Evolutionary conservation across 306 rosid species (phyloP), one percentile per base, ranked within the genome.

Genomic region (Sophora flavescens): DNA sequence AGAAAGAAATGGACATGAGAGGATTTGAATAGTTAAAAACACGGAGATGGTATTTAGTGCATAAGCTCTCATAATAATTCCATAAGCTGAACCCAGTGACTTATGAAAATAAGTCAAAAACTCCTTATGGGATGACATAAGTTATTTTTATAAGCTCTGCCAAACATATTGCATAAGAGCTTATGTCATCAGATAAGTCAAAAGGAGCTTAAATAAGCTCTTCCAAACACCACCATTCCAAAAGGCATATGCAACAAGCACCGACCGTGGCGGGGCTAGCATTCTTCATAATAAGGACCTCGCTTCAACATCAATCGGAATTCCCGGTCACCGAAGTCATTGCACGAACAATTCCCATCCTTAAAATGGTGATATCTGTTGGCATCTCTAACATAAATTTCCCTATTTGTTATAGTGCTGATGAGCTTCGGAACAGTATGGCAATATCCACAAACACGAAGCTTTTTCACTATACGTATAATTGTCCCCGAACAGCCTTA

Each of bases 391-490:
- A 93, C 92, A 68, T 89, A 83, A 41, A 93, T 91, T 77, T 88
- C 97, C 66, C 98, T 89, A 50, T 68, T 53, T 18, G 84, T 61
- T 72, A 93, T 89, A 59, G 80, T 51, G 84, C 98, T 89, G 76
- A 86, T 66, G 76, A 88, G 87, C 83, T 93, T 93, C 80, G 91
- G 75, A 62, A 91, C 98, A 26, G 88, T 86, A 68, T 93, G 98
- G 69, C 98, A 93, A 70, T 91, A 96, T 76, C 92, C 93, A 82
- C 97, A 91, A 67, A 91, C 90, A 16, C 96, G 92, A 44, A 93
- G 97, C 71, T 91, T 93, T 79, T 93, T 93, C 50, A 93, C 93
- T 32, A 93, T 82, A 38, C 96, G 88, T 65, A 93, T 87, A 3
- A 82, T 69, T 17, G 90, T 86, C 56, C 97, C 90, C 0, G 91